Percentiles rank a stretch among this genome's conserved stretches.
Evolutionary conservation across 78 protist genomes (phyloP).

Genomic region (Mantamonas sphyraenae): DNA sequence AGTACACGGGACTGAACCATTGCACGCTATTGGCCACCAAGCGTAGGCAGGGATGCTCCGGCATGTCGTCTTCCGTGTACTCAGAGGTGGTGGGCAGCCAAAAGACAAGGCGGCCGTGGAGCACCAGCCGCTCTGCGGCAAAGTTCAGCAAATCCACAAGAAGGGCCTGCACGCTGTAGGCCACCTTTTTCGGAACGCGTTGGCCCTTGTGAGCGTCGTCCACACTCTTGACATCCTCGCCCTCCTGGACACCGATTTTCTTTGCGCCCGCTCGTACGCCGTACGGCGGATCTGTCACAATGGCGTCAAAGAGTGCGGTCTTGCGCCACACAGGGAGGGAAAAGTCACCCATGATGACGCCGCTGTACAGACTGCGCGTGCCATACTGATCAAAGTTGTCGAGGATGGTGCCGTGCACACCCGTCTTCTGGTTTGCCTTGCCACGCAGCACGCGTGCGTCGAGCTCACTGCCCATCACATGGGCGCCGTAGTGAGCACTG

Average conservation of each 20-base stretch:
- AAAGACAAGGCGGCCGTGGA: conserved; percentile 69
- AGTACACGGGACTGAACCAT: neutral
- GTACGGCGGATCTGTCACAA: conserved; percentile 68
- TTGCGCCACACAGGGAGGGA: conserved; percentile 32
- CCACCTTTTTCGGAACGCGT: neutral
- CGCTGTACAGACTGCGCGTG: neutral
- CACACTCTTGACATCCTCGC: neutral
- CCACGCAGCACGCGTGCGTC: conserved; percentile 58
- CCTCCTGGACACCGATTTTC: conserved; percentile 20
- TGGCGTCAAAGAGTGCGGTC: conserved; percentile 46
- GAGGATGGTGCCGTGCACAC: conserved; percentile 33
- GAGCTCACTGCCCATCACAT: conserved; percentile 63
- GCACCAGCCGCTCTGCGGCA: conserved; percentile 46
- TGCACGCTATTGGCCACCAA: neutral
- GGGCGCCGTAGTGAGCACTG: conserved; percentile 64
- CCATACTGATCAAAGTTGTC: conserved; percentile 43
- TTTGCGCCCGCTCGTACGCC: conserved; percentile 72
- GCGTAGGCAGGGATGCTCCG: conserved; percentile 4
- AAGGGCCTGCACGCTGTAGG: neutral
- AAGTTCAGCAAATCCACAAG: conserved; percentile 19
- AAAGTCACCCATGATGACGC: conserved; percentile 35
- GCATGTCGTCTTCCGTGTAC: neutral
- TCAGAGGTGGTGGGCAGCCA: conserved; percentile 64
- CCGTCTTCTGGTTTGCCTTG: neutral
- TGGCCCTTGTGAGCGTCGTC: neutral